Percentiles rank a stretch among this genome's conserved stretches.
phyloP scores from a whole-genome alignment of 441 rosid species.

The Rhodomyrtus psidioides region DNA sequence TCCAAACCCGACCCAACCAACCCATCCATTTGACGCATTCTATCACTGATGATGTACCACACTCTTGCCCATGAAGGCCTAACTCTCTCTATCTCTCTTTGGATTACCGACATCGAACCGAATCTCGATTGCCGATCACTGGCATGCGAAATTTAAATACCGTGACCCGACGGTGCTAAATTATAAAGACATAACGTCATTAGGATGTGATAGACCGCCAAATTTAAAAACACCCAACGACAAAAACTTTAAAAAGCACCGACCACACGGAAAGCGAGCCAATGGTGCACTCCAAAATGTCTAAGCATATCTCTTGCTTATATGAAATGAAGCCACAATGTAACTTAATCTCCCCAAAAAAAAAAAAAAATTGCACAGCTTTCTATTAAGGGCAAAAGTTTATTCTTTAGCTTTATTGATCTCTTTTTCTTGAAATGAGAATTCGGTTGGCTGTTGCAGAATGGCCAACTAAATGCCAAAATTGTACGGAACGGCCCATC shows the following conservation, averaged over 20 bases:
- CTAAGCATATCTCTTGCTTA: neutral
- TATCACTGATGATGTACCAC: neutral
- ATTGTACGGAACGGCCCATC: neutral
- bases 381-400: neutral
- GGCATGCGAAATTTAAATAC: neutral
- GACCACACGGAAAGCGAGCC: neutral
- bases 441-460: neutral
- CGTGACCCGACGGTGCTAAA: neutral
- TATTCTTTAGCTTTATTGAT: neutral
- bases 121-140: neutral
- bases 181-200: neutral
- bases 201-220: neutral
- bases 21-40: no score
- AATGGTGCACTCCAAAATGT: no score
- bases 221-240: neutral
- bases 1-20: no score
- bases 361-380: neutral
- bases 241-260: neutral
- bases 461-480: neutral
- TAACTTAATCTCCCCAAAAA: neutral
- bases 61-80: neutral
- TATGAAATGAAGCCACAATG: neutral
- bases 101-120: neutral
- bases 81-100: neutral
- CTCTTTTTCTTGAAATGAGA: neutral